These are phyloP conservation scores for Euphorbia lathyris DNA, from an alignment of 345 rosid genomes.

Conservation along the genomic window DNA sequence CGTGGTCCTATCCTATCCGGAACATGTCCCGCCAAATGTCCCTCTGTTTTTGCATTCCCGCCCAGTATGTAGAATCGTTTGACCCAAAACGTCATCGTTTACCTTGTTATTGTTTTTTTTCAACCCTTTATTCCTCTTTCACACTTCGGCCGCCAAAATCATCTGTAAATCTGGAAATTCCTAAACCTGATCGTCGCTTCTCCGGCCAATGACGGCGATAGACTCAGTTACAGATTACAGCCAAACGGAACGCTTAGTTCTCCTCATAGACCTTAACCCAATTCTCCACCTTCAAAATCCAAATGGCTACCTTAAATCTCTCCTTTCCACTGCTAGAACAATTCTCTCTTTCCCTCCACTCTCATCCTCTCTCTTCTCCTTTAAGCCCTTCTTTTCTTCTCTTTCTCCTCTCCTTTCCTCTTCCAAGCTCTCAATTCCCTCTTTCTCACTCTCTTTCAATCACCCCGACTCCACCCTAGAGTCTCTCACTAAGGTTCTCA, in stretches of 20 bases:
- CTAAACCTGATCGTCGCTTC: neutral
- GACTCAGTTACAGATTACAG: slow-evolving; percentile 41
- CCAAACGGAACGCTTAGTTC: slow-evolving; percentile 70
- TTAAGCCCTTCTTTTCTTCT: slow-evolving; percentile 83
- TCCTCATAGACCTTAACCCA: slow-evolving; percentile 73
- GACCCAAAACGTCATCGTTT: neutral
- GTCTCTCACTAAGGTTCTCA: slow-evolving; percentile 43
- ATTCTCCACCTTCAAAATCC: slow-evolving; percentile 38
- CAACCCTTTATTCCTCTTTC: neutral
- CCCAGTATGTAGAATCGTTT: neutral
- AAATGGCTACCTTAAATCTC: slow-evolving; percentile 35
- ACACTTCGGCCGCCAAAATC: neutral
- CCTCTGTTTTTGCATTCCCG: neutral
- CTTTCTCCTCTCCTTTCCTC: slow-evolving; percentile 87
- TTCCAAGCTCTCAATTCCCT: slow-evolving; percentile 60
- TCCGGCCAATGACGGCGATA: slow-evolving; percentile 29
- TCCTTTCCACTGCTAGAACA: slow-evolving; percentile 51
- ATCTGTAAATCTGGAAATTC: neutral
- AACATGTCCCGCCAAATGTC: slow-evolving; percentile 15
- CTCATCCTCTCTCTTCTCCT: slow-evolving; percentile 64
- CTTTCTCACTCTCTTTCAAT: slow-evolving; percentile 65
- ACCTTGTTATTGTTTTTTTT: neutral
- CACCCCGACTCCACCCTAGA: slow-evolving; percentile 46
- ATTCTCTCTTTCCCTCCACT: slow-evolving; percentile 58
- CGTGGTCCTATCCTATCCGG: neutral